These are phyloP conservation scores for Sugiyamaella boreocaroliniensis DNA, from an alignment of 805 yeast species.

Conservation along the genomic window DNA sequence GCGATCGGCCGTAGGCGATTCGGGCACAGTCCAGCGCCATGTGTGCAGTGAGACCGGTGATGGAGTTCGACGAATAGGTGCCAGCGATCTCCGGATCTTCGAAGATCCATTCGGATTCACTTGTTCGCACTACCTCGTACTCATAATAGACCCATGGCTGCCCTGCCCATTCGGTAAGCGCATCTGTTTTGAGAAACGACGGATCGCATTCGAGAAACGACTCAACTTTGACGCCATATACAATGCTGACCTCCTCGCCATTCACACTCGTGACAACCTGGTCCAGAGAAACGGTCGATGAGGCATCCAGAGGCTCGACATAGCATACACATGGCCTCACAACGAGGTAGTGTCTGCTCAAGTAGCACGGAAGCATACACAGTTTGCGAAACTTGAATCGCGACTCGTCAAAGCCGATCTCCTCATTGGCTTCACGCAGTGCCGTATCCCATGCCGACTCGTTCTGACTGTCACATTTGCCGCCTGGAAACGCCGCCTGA, in stretches of 20 bases:
- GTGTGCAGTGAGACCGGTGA: constrained; percentile 19
- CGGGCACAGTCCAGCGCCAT: constrained; percentile 17
- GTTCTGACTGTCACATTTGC: constrained; percentile 52
- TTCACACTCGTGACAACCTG: constrained; percentile 11
- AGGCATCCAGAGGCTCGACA: constrained; percentile 4
- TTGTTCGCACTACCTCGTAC: constrained; percentile 3
- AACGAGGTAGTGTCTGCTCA: constrained; percentile 67
- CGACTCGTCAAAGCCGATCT: constrained; percentile 58
- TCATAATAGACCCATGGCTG: constrained; percentile 11
- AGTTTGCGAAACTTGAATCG: constrained; percentile 52
- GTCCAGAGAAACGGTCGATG: constrained; percentile 2
- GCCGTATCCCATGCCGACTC: constrained; percentile 49
- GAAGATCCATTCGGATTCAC: constrained; percentile 10
- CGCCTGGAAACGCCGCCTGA: constrained; percentile 81
- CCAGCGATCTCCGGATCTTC: constrained; percentile 7
- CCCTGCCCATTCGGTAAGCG: constrained; percentile 8
- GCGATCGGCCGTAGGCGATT: constrained; percentile 8
- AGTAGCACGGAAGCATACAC: constrained; percentile 57
- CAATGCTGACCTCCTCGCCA: constrained; percentile 14
- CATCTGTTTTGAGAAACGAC: background rate
- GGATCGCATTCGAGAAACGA: constrained; percentile 4
- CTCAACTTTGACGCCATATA: constrained; percentile 8
- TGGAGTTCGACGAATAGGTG: background rate
- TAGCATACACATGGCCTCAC: constrained; percentile 64
- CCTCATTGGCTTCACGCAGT: constrained; percentile 72